Evolutionary conservation across 2,329 filamentous ascomycete genomes (phyloP).

Genomic region (Alternaria novae-zelandiae): DNA sequence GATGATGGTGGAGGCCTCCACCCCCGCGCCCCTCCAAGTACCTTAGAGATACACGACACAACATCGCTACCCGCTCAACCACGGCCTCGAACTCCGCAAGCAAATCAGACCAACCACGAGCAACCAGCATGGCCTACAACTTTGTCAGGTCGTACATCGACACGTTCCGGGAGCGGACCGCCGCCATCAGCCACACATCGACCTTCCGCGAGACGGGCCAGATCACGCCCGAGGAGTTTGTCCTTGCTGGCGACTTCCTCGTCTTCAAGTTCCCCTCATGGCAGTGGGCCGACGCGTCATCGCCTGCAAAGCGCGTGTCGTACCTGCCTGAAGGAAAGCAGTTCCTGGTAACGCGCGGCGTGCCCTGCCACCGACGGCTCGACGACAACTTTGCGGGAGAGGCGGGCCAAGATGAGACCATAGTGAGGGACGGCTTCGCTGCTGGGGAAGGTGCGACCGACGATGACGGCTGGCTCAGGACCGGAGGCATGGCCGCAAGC

Average conservation of each 20-base stretch:
- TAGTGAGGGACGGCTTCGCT: conserved; percentile 78
- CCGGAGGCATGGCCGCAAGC: conserved; percentile 77
- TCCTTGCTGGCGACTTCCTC: conserved; percentile 93
- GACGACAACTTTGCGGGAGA: conserved; percentile 93
- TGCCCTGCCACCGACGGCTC: conserved; percentile 89
- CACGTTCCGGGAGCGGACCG: conserved; percentile 88
- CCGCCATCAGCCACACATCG: conserved; percentile 85
- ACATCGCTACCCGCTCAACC: background rate
- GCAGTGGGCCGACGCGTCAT: conserved; percentile 92
- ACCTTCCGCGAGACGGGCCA: conserved; percentile 94
- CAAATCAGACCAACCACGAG: background rate
- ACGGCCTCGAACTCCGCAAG: background rate
- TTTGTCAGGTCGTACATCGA: conserved; percentile 86
- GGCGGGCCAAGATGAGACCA: conserved; percentile 82
- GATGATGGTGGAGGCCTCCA: background rate
- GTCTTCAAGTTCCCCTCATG: conserved; percentile 99
- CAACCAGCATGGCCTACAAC: conserved; percentile 74
- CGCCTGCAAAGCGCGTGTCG: conserved; percentile 75
- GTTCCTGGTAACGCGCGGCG: conserved; percentile 91
- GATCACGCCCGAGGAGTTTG: conserved; percentile 96
- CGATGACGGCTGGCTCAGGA: conserved; percentile 91
- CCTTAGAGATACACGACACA: conserved; percentile 4
- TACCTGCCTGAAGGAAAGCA: conserved; percentile 91
- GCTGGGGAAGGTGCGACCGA: conserved; percentile 58
- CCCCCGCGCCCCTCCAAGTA: conserved; percentile 14